Evolutionary conservation across 495 filamentous ascomycete species (phyloP).

Genomic region (Cetradonia linearis): DNA sequence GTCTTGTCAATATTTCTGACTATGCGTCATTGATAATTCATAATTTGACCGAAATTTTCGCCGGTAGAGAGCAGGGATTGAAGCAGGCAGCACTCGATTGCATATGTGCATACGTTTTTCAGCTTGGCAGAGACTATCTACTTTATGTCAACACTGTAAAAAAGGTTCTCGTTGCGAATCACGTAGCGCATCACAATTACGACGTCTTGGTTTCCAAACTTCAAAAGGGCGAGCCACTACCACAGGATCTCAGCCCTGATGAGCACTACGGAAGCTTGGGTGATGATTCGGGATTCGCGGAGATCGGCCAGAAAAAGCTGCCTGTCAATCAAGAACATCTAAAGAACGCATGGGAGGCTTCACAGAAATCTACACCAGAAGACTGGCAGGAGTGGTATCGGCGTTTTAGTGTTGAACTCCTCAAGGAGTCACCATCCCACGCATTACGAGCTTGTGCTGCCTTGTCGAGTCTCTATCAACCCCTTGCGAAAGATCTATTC

Average conservation of each 20-base stretch:
- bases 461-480: constrained; percentile 80
- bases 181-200: constrained; percentile 77
- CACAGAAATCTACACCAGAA: constrained; percentile 86
- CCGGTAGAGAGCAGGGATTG: constrained; percentile 56
- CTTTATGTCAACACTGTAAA: constrained; percentile 87
- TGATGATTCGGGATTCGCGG: constrained; percentile 68
- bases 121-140: constrained; percentile 87
- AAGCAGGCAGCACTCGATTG: constrained; percentile 87
- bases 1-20: constrained; percentile 95
- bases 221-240: constrained; percentile 84
- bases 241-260: constrained; percentile 86
- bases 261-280: constrained; percentile 67
- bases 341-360: constrained; percentile 94
- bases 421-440: constrained; percentile 93
- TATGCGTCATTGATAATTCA: constrained; percentile 93
- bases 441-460: constrained; percentile 87
- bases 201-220: constrained; percentile 82
- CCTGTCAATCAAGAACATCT: constrained; percentile 95
- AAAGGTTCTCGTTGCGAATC: constrained; percentile 56
- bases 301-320: constrained; percentile 84
- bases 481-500: constrained; percentile 86
- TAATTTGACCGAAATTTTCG: constrained; percentile 70
- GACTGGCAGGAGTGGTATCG: constrained; percentile 99
- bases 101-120: constrained; percentile 87
- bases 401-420: constrained; percentile 85